Conservation (phyloP, 208 protist genomes). For the Blastocrithidia nonstop region DNA sequence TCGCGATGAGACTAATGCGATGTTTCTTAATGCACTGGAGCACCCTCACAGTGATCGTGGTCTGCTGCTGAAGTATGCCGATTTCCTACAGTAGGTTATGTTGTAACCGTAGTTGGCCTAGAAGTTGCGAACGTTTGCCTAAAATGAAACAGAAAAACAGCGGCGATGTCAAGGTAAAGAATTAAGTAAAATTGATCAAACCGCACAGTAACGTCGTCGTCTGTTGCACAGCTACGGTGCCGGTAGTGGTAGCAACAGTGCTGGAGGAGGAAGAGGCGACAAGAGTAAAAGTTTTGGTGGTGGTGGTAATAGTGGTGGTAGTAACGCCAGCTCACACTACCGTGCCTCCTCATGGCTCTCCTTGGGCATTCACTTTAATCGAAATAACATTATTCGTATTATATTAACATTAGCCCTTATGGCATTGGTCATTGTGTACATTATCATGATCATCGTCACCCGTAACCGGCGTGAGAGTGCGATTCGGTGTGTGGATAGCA, state of each 20-base stretch:
- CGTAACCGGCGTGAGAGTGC: too few relatives aligned
- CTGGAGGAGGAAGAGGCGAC: constrained; percentile 6
- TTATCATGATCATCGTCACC: not conserved
- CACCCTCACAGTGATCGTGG: constrained; percentile 8
- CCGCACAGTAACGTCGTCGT: too few relatives aligned
- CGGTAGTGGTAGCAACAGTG: constrained; percentile 1
- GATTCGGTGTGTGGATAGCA: not conserved
- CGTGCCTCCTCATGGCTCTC: too few relatives aligned
- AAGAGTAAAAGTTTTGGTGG: not conserved
- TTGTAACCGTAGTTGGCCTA: constrained; percentile 6
- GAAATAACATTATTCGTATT: too few relatives aligned
- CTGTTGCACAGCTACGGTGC: too few relatives aligned
- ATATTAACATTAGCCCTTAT: too few relatives aligned
- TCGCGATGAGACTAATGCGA: constrained; percentile 3
- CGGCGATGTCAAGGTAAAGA: too few relatives aligned
- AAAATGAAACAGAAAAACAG: not conserved
- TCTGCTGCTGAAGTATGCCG: constrained; percentile 10
- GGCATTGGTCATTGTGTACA: not conserved
- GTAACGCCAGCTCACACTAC: too few relatives aligned
- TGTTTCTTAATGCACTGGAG: constrained; percentile 8
- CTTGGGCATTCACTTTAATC: too few relatives aligned
- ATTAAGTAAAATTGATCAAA: too few relatives aligned
- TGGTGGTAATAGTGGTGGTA: too few relatives aligned
- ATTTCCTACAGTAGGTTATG: constrained; percentile 16
- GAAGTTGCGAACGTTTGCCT: constrained; percentile 1